phyloP scores from a whole-genome alignment of 345 rosid genomes.

The Eucalyptus tenuipes region DNA sequence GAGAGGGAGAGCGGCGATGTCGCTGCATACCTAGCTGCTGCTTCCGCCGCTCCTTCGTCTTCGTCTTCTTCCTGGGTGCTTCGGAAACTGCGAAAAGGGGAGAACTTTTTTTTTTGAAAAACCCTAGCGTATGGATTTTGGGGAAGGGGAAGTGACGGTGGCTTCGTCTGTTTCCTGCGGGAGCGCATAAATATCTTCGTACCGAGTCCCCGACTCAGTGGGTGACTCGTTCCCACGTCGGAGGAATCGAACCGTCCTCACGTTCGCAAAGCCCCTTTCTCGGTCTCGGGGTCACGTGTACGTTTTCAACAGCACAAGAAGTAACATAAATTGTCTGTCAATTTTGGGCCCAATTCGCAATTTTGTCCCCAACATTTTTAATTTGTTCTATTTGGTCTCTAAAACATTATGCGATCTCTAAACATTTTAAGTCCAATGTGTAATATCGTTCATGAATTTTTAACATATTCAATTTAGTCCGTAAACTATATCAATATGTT shows the following conservation, averaged over 20 bases:
- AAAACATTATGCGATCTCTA: too few relatives aligned
- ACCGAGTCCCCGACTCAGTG: not conserved
- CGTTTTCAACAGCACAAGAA: not conserved
- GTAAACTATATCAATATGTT: fast-evolving
- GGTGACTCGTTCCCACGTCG: not conserved
- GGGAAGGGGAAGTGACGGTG: not conserved
- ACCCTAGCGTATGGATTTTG: not conserved
- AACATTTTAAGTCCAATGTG: fast-evolving
- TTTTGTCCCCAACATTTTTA: too few relatives aligned
- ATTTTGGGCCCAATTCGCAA: not conserved
- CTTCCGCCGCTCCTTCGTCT: not conserved
- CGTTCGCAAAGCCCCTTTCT: not conserved
- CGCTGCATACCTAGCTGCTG: not conserved
- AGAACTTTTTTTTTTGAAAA: not conserved
- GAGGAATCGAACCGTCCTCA: not conserved
- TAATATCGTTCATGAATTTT: too few relatives aligned
- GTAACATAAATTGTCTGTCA: not conserved
- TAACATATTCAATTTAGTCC: not conserved
- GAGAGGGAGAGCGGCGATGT: not conserved
- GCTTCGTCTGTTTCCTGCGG: not conserved
- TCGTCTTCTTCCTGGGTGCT: not conserved
- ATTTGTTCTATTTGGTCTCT: too few relatives aligned
- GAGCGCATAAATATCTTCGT: not conserved
- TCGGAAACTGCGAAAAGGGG: not conserved
- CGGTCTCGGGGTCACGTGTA: not conserved